Percentiles rank a stretch among this genome's conserved stretches.
Conservation (phyloP, 805 yeast species). For the Saccharomycopsis javanensis region DNA sequence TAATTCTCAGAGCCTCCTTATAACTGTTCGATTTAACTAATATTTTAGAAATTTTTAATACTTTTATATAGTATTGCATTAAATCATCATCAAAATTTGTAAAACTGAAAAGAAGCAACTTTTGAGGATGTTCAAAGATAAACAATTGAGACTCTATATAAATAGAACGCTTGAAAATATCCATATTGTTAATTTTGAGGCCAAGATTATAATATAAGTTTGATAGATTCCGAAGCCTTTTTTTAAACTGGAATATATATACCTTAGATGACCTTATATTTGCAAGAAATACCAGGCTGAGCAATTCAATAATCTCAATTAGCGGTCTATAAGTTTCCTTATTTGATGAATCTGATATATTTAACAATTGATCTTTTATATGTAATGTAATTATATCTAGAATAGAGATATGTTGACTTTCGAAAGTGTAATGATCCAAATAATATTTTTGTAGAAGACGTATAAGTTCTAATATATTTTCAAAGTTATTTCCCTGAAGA, state of each 20-base stretch:
- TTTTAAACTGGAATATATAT: slow-evolving; percentile 17
- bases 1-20: background rate
- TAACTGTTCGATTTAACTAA: slow-evolving; percentile 21
- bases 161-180: background rate
- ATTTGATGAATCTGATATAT: background rate
- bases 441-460: background rate
- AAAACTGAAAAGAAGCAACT: background rate
- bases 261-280: background rate
- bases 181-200: slow-evolving; percentile 19
- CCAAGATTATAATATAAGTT: slow-evolving; percentile 37
- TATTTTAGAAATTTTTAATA: slow-evolving; percentile 28
- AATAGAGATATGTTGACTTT: slow-evolving; percentile 3
- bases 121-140: background rate
- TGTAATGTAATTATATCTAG: slow-evolving; percentile 6
- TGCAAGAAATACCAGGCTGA: background rate
- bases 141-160: background rate
- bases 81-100: slow-evolving; percentile 7
- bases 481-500: background rate
- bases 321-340: slow-evolving; percentile 9
- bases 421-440: background rate
- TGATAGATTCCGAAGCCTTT: slow-evolving; percentile 38
- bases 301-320: slow-evolving; percentile 10
- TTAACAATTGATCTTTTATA: background rate
- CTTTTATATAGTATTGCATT: slow-evolving; percentile 24
- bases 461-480: background rate